Conservation (phyloP, 169 alveolate genomes). For the Plasmodium blacklocki region DNA sequence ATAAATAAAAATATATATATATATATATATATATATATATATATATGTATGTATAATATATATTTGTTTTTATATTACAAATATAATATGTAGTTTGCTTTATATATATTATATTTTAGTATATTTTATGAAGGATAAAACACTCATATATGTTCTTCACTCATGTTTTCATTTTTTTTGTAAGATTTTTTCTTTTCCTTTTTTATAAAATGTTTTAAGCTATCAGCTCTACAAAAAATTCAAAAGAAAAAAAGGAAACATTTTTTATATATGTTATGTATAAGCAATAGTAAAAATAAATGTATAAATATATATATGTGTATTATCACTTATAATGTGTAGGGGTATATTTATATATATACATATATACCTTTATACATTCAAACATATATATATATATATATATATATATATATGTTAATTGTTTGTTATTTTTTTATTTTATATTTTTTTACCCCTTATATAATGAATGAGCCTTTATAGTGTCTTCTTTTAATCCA, state of each 20-base stretch:
- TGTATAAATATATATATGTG: neutral
- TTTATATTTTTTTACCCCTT: constrained; percentile 30
- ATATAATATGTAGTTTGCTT: too few relatives aligned
- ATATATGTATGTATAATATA: too few relatives aligned
- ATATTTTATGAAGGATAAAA: neutral
- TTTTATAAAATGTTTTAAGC: constrained; percentile 36
- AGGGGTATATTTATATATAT: neutral
- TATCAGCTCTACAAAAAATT: constrained; percentile 30
- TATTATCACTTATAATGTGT: too few relatives aligned
- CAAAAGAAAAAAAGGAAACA: constrained; percentile 2
- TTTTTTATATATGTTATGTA: neutral
- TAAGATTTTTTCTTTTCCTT: constrained; percentile 48
- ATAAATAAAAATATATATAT: too few relatives aligned
- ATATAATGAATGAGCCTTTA: constrained; percentile 32
- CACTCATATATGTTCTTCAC: constrained; percentile 9
- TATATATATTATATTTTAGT: too few relatives aligned
- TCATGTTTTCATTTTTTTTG: constrained; percentile 6
- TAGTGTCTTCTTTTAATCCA: constrained; percentile 32
- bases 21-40: too few relatives aligned
- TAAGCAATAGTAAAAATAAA: neutral
- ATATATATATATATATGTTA: neutral
- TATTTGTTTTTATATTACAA: too few relatives aligned
- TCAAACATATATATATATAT: constrained; percentile 1
- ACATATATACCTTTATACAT: too few relatives aligned
- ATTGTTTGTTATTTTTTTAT: neutral